Percentiles rank a stretch among this genome's conserved stretches.
phyloP scores from a whole-genome alignment of 192 early-diverging fungal species.

The Dissophora globulifera region DNA sequence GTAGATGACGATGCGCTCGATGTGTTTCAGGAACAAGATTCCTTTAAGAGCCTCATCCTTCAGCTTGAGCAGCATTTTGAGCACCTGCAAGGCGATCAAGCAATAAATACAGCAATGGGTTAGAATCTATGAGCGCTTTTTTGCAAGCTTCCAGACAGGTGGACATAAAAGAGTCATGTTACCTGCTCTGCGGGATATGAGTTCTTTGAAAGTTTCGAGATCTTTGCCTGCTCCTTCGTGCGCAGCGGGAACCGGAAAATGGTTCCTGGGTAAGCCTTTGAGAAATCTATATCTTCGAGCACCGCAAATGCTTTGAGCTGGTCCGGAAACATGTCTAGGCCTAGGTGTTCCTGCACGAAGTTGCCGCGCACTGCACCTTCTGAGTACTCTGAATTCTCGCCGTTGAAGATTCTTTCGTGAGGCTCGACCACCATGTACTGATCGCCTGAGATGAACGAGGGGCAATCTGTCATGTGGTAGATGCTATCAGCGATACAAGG shows the following conservation, averaged over 20 bases:
- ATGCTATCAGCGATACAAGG: conserved; percentile 22
- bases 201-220: conserved; percentile 31
- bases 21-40: conserved; percentile 45
- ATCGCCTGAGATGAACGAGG: conserved; percentile 43
- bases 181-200: conserved; percentile 31
- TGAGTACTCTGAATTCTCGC: neutral
- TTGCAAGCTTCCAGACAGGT: too few species aligned
- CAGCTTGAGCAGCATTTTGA: conserved; percentile 32
- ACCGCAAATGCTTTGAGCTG: conserved; percentile 39
- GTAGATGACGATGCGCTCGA: conserved; percentile 47
- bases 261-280: conserved; percentile 37
- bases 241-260: conserved; percentile 55
- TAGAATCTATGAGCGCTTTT: too few species aligned
- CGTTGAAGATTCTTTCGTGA: conserved; percentile 28
- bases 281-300: conserved; percentile 40
- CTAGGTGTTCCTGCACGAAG: conserved; percentile 10
- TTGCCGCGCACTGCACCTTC: conserved; percentile 18
- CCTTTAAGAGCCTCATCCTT: conserved; percentile 33
- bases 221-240: conserved; percentile 33
- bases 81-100: neutral
- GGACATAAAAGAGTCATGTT: too few species aligned
- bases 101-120: too few species aligned
- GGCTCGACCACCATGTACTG: conserved; percentile 53
- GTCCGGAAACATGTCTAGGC: conserved; percentile 2
- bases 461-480: conserved; percentile 54